Conservation (phyloP, 495 filamentous ascomycete genomes). For the Aspergillus panamensis region DNA sequence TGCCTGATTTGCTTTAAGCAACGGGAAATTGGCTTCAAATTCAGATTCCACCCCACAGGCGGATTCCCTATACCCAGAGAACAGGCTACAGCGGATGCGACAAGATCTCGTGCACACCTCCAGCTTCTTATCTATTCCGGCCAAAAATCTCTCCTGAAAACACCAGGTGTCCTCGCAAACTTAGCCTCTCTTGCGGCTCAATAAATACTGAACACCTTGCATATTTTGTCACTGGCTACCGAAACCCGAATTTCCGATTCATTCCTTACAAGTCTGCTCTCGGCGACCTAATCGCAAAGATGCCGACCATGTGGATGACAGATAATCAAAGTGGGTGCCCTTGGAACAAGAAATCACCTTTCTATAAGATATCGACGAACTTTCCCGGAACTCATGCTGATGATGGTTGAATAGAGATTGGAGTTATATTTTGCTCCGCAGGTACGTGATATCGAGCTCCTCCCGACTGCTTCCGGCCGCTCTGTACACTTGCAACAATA, state of each 20-base stretch:
- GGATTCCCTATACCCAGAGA: not conserved
- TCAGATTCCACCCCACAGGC: too few species aligned
- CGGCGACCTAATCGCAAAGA: conserved; percentile 16
- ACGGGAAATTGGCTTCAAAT: not conserved
- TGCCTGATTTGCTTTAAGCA: not conserved
- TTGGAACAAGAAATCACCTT: not conserved
- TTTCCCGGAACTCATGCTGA: conserved; percentile 11
- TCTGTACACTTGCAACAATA: not conserved
- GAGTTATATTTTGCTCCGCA: conserved; percentile 91
- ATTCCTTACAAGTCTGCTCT: too few species aligned
- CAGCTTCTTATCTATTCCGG: not conserved
- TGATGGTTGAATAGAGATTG: conserved; percentile 65
- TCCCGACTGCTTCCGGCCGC: not conserved
- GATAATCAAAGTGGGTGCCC: conserved; percentile 80
- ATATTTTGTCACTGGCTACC: not conserved
- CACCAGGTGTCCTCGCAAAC: not conserved
- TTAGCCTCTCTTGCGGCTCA: not conserved
- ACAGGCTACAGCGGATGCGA: not conserved
- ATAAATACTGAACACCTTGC: not conserved
- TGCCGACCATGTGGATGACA: conserved; percentile 89
- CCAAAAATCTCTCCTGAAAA: not conserved
- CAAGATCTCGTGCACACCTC: not conserved
- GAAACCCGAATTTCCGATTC: too few species aligned
- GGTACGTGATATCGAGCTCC: conserved; percentile 50
- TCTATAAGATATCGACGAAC: not conserved